Evolutionary conservation across 768 basidiomycete genomes (phyloP).

Genomic region (Suillus paluster): DNA sequence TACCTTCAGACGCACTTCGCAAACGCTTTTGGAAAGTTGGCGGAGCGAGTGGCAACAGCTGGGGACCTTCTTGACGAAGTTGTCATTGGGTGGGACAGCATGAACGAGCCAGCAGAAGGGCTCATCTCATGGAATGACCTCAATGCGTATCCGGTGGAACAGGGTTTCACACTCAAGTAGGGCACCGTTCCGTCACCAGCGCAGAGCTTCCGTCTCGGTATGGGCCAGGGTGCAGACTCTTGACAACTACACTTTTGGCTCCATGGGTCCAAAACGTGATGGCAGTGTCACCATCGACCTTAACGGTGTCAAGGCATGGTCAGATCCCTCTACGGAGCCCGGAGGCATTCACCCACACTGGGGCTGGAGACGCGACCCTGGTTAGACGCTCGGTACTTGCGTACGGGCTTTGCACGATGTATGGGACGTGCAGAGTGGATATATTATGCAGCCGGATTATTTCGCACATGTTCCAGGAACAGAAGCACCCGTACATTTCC

Average conservation of each 20-base stretch:
- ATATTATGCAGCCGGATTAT: slow-evolving; percentile 73
- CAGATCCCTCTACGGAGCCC: slow-evolving; percentile 53
- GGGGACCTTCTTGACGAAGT: slow-evolving; percentile 83
- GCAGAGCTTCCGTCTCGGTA: slow-evolving; percentile 83
- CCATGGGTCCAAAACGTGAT: slow-evolving; percentile 73
- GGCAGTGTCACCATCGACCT: slow-evolving; percentile 88
- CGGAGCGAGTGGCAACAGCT: slow-evolving; percentile 74
- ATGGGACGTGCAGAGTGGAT: slow-evolving; percentile 79
- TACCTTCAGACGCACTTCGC: slow-evolving; percentile 82
- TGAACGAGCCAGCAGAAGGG: slow-evolving; percentile 95
- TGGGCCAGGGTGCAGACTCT: slow-evolving; percentile 85
- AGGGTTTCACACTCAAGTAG: slow-evolving; percentile 79
- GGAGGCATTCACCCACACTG: slow-evolving; percentile 67
- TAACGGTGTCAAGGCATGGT: slow-evolving; percentile 79
- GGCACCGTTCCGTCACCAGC: slow-evolving; percentile 87
- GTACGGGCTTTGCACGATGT: slow-evolving; percentile 90
- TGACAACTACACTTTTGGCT: slow-evolving; percentile 80
- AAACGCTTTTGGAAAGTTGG: slow-evolving; percentile 74
- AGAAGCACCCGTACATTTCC: slow-evolving; percentile 62
- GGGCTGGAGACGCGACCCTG: slow-evolving; percentile 79
- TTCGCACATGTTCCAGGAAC: slow-evolving; percentile 57
- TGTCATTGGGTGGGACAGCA: slow-evolving; percentile 94
- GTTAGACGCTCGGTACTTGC: slow-evolving; percentile 81
- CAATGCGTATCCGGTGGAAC: slow-evolving; percentile 60
- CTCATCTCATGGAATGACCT: slow-evolving; percentile 70